Evolutionary conservation across 2,329 filamentous ascomycete genomes (phyloP), one percentile per base, ranked within the genome.

Genomic region (Penicillium hordei): DNA sequence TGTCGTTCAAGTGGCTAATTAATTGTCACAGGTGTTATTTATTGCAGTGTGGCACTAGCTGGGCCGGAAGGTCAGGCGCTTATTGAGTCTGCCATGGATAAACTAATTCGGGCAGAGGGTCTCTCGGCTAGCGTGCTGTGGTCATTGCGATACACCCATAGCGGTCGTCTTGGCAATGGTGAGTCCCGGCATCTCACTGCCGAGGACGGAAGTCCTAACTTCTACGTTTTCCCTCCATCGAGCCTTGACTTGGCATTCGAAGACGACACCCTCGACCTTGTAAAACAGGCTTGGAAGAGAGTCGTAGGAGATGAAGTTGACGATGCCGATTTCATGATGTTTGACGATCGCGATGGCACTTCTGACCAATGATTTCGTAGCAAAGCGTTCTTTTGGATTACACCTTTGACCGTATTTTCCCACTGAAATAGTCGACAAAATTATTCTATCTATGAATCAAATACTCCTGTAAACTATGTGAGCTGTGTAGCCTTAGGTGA

Each of bases 221-320:
- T 86, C 19, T 74, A 88, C 43, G 73, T 78, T 1, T 85, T 94
- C 59, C 81, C 86, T 5, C 77, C 83, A 2, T 70, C 85, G 0
- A 80, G 85, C 3, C 74, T 87, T 9, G 87, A 89, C 61, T 81
- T 95, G 8, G 83, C 89, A 0, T 90, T 96, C 62, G 85, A 91
- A 65, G 93, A 97, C 65, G 70, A 76, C 0, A 77, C 86, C 1
- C 75, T 97, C 10, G 82, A 86, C 7, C 74, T 84, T 27, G 89
- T 96, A 2, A 84, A 84, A 59, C 74, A 82, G 10, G 85, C 87
- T 7, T 97, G 93, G 92, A 79, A 83, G 60, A 76, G 79, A 48
- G 80, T 92, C 4, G 78, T 84, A 63, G 83, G 82, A 10, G 75
- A 78, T 1, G 80, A 82, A 5, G 77, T 72, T 1, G 77, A 77